Base-by-base conservation (phyloP, 1,139 yeast species). In the Pichia sp. region DNA sequence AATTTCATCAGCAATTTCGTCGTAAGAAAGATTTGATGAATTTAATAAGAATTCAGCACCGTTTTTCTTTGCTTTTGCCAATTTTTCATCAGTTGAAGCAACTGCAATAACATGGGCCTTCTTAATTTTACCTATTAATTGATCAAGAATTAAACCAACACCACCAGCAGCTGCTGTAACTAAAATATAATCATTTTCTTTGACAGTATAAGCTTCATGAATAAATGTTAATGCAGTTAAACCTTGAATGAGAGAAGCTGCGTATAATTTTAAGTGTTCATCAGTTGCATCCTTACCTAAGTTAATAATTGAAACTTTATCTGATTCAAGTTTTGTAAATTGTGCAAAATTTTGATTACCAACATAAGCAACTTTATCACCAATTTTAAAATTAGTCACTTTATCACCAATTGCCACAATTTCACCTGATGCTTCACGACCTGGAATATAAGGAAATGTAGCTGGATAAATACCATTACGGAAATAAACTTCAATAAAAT, bases 141-240 rank as follows among this genome's bases (percentile, higher is more conserved):
- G 96, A 37, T 73, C 71, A 45, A 87, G 64, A 16, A 86, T 55
- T 43, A 76, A 71, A 2, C 97, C 97, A 42, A 86, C 92, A 47
- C 97, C 96, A 41, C 97, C 97, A 8, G 96, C 96, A 20, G 96
- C 96, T 2, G 97, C 97, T 71, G 90, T 87, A 31, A 87, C 80
- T 43, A 89, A 69, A 35, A 83, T 74, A 53, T 64, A 73, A 50
- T 90, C 96, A 42, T 78, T 89, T 58, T 73, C 69, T 58, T 83
- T 60, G 31, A 87, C 85, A 4, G 68, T 59, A 61, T 85, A 78
- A 0, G 92, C 75, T 52, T 84, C 90, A 37, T 72, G 67, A 37
- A 78, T 66, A 49, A 89, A 77, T 0, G 92, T 74, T 54, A 83
- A 65, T 2, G 94, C 94, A 4, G 97, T 89, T 48, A 87, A 66